Conservation (phyloP, 2,329 filamentous ascomycete genomes). For the Aspergillus niger region DNA sequence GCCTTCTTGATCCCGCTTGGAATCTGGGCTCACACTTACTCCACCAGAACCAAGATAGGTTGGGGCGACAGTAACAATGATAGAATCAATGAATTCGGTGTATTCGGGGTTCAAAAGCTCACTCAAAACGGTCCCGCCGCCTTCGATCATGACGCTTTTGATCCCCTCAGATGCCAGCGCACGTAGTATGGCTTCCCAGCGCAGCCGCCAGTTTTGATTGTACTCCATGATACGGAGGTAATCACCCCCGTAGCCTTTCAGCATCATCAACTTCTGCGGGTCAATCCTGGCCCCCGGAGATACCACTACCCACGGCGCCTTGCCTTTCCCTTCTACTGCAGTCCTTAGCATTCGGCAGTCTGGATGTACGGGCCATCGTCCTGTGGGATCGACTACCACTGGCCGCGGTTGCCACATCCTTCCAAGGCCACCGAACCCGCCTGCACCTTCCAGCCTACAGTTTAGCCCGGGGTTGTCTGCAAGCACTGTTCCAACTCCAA, state of each 20-base stretch:
- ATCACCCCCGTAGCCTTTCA: slow-evolving; percentile 51
- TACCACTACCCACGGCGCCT: slow-evolving; percentile 72
- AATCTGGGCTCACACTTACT: slow-evolving; percentile 73
- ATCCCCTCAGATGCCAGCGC: slow-evolving; percentile 63
- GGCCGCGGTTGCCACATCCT: slow-evolving; percentile 71
- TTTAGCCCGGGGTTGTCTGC: slow-evolving; percentile 86
- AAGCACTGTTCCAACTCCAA: slow-evolving; percentile 81
- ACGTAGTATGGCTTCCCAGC: slow-evolving; percentile 66
- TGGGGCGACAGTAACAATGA: slow-evolving; percentile 87
- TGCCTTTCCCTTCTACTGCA: slow-evolving; percentile 65
- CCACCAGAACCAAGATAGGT: slow-evolving; percentile 85
- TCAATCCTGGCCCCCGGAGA: slow-evolving; percentile 50
- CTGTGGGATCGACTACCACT: slow-evolving; percentile 75
- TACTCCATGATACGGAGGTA: slow-evolving; percentile 45
- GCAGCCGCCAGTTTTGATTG: slow-evolving; percentile 51
- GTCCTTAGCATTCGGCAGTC: slow-evolving; percentile 67
- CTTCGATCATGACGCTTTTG: slow-evolving; percentile 86
- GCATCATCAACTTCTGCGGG: slow-evolving; percentile 46
- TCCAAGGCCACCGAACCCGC: slow-evolving; percentile 57
- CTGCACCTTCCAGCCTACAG: slow-evolving; percentile 67
- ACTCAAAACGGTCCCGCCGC: slow-evolving; percentile 80
- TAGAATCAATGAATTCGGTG: slow-evolving; percentile 67
- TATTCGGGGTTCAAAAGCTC: slow-evolving; percentile 68
- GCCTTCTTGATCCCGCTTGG: slow-evolving; percentile 54
- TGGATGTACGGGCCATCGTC: slow-evolving; percentile 67